A percentile compares a stretch with the other conserved stretches of the same genome.
These are phyloP conservation scores for Lactifluus rugatus DNA, from an alignment of 768 basidiomycete species.

Conservation along the genomic window DNA sequence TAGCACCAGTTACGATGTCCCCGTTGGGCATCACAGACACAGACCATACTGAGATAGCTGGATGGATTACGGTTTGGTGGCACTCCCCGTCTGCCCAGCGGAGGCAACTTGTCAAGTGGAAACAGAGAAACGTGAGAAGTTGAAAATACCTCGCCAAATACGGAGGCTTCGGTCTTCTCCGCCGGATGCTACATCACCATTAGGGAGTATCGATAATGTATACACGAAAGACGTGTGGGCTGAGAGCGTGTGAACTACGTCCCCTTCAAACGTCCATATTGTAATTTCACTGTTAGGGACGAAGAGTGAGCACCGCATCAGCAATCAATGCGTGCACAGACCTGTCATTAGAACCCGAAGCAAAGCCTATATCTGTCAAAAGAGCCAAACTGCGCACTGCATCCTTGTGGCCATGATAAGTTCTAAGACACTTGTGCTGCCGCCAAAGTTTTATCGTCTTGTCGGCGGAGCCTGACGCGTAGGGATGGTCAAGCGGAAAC, in stretches of 20 bases:
- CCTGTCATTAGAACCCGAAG: slow-evolving; percentile 94
- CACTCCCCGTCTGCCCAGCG: slow-evolving; percentile 66
- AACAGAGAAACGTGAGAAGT: background rate
- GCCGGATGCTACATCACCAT: slow-evolving; percentile 75
- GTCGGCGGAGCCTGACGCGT: slow-evolving; percentile 73
- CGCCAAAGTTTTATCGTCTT: slow-evolving; percentile 88
- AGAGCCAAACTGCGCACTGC: slow-evolving; percentile 81
- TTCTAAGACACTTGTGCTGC: slow-evolving; percentile 61
- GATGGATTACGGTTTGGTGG: slow-evolving; percentile 80
- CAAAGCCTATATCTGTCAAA: slow-evolving; percentile 83
- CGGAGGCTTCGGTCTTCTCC: slow-evolving; percentile 92
- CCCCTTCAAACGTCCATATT: slow-evolving; percentile 83
- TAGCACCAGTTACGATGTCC: slow-evolving; percentile 87
- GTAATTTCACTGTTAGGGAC: slow-evolving; percentile 62
- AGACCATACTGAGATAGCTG: slow-evolving; percentile 96
- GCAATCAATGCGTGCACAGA: slow-evolving; percentile 24
- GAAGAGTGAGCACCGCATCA: slow-evolving; percentile 4
- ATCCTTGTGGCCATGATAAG: slow-evolving; percentile 81
- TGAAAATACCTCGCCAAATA: slow-evolving; percentile 68
- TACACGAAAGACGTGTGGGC: slow-evolving; percentile 98
- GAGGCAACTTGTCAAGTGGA: background rate
- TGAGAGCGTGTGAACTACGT: slow-evolving; percentile 64
- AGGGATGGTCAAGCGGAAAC: background rate
- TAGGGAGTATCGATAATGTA: slow-evolving; percentile 71
- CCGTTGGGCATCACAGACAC: slow-evolving; percentile 81